phyloP scores from a whole-genome alignment of 1,284 basidiomycete genomes.

The Sporisorium reilianum region DNA sequence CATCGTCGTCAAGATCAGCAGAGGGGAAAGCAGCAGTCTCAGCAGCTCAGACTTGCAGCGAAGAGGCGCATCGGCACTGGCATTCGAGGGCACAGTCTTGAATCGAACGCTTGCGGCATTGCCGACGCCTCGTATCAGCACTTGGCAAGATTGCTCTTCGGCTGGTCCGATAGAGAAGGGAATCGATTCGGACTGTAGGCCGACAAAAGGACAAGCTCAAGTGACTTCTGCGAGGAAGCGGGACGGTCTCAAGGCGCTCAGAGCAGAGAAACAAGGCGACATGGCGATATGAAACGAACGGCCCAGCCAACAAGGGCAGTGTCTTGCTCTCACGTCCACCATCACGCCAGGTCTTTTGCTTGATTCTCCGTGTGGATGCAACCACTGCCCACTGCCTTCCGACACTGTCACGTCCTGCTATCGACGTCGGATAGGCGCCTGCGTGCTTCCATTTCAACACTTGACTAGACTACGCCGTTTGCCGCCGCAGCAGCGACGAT shows the following conservation, averaged over 20 bases:
- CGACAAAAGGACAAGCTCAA: too few species aligned
- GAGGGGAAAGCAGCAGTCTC: not conserved
- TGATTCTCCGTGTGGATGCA: not conserved
- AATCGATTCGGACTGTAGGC: too few species aligned
- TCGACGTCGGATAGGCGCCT: not conserved
- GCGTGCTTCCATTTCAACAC: not conserved
- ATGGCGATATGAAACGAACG: not conserved
- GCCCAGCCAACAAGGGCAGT: not conserved
- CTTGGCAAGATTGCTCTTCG: not conserved
- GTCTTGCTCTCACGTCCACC: slow-evolving; percentile 1
- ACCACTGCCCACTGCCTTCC: not conserved
- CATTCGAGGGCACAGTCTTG: not conserved
- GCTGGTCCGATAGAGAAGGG: slow-evolving; percentile 1
- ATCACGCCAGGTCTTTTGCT: not conserved
- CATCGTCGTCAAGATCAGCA: not conserved
- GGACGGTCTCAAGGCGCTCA: not conserved
- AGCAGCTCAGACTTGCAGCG: not conserved
- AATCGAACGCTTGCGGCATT: not conserved
- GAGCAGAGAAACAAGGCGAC: not conserved
- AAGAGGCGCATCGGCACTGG: not conserved
- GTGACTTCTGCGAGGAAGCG: too few species aligned
- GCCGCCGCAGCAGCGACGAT: not conserved
- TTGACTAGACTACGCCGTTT: not conserved
- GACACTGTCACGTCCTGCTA: not conserved
- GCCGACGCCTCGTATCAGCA: not conserved